Conservation (phyloP, 2,329 filamentous ascomycete species). For the Fusarium secorum region DNA sequence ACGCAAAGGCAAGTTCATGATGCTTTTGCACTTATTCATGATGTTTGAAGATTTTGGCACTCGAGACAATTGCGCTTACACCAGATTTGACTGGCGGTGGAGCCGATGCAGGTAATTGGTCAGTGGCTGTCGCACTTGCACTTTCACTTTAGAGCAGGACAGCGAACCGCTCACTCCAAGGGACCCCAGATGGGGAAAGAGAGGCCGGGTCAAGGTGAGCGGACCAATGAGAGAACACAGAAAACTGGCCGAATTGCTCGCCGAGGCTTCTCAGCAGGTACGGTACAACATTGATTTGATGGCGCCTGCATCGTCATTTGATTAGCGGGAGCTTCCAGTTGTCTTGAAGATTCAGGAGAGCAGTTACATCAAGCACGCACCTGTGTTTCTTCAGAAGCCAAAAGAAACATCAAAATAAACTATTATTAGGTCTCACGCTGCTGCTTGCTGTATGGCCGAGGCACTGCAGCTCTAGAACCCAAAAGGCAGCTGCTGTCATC, state of each 20-base stretch:
- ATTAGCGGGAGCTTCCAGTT: conserved; percentile 1
- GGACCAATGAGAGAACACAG: conserved; percentile 13
- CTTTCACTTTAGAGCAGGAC: conserved; percentile 6
- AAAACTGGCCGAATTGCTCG: conserved; percentile 19
- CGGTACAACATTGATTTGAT: conserved; percentile 20
- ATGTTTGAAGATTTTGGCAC: neutral
- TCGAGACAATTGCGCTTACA: conserved; percentile 20
- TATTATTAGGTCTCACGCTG: conserved; percentile 2
- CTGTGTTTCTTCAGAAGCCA: neutral
- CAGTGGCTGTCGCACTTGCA: conserved; percentile 4
- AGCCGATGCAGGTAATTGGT: conserved; percentile 16
- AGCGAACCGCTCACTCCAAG: conserved; percentile 22
- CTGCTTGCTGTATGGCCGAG: neutral
- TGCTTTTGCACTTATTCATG: conserved; percentile 17
- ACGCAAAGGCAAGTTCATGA: conserved; percentile 21
- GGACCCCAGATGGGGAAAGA: conserved; percentile 30
- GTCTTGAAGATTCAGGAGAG: neutral
- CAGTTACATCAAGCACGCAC: neutral
- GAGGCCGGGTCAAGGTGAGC: conserved; percentile 4
- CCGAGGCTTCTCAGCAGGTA: conserved; percentile 19
- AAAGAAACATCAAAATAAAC: conserved; percentile 1
- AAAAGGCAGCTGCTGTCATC: conserved; percentile 18
- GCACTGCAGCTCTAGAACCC: conserved; percentile 12
- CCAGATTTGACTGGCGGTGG: conserved; percentile 22
- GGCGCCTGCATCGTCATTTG: conserved; percentile 20